phyloP scores from a whole-genome alignment of 2,329 filamentous ascomycete genomes.

The Diaporthe nobilis region DNA sequence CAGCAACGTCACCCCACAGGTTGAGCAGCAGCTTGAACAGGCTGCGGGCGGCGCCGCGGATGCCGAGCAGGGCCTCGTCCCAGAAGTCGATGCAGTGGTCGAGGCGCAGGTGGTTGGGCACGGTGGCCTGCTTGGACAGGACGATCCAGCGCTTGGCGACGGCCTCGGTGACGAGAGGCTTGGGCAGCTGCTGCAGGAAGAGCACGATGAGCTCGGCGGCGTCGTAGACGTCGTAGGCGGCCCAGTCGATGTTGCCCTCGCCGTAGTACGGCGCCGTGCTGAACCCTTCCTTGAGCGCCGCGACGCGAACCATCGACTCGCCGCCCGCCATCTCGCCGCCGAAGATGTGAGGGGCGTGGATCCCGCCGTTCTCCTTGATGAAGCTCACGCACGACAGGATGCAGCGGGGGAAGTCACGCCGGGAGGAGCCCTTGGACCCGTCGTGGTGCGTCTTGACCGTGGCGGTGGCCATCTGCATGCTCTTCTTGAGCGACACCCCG shows the following conservation, averaged over 20 bases:
- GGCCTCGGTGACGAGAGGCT: conserved; percentile 55
- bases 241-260: conserved; percentile 53
- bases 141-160: conserved; percentile 57
- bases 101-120: conserved; percentile 51
- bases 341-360: conserved; percentile 56
- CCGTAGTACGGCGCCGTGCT: conserved; percentile 55
- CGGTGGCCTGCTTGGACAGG: conserved; percentile 56
- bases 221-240: conserved; percentile 55
- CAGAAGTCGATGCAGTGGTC: conserved; percentile 62
- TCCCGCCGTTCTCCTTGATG: conserved; percentile 52
- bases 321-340: conserved; percentile 47
- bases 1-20: conserved; percentile 59
- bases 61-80: conserved; percentile 59
- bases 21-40: conserved; percentile 60
- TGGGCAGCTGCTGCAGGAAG: conserved; percentile 56
- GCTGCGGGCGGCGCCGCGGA: conserved; percentile 54
- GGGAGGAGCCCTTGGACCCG: conserved; percentile 51
- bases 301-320: conserved; percentile 52
- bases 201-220: conserved; percentile 57
- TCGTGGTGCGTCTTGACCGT: conserved; percentile 56
- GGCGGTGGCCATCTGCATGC: conserved; percentile 56
- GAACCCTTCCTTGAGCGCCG: conserved; percentile 55
- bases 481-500: conserved; percentile 56
- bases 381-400: conserved; percentile 57
- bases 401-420: conserved; percentile 58